Evolutionary conservation across 78 protist genomes (phyloP).

Genomic region (Fonticula alba): DNA sequence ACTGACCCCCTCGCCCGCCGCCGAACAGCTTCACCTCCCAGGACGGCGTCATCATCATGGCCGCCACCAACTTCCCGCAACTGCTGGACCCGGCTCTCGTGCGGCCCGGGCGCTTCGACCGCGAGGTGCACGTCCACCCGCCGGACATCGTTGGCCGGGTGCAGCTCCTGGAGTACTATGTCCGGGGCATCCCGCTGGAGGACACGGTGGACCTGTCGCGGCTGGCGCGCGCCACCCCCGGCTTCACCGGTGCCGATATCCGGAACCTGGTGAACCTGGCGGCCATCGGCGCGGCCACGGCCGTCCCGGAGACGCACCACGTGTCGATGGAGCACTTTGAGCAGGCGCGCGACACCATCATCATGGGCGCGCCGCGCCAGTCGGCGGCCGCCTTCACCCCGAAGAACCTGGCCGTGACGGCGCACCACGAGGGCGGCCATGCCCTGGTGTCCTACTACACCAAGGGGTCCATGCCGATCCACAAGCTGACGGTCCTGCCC

Average conservation of each 20-base stretch:
- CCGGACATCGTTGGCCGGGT: slow-evolving; percentile 56
- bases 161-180: slow-evolving; percentile 28
- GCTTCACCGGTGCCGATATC: slow-evolving; percentile 75
- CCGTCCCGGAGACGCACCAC: slow-evolving; percentile 2
- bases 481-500: slow-evolving; percentile 84
- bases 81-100: slow-evolving; percentile 64
- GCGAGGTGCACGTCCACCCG: slow-evolving; percentile 36
- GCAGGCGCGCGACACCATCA: slow-evolving; percentile 61
- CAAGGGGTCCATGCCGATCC: slow-evolving; percentile 49
- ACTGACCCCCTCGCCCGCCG: too few species aligned
- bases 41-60: slow-evolving; percentile 70
- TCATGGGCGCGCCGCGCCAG: slow-evolving; percentile 67
- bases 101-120: slow-evolving; percentile 83
- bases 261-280: slow-evolving; percentile 70
- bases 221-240: slow-evolving; percentile 56
- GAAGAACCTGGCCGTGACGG: too few species aligned
- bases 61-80: slow-evolving; percentile 80
- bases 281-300: slow-evolving; percentile 49
- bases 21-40: slow-evolving; percentile 3
- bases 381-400: slow-evolving; percentile 66
- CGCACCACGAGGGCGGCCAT: slow-evolving; percentile 94
- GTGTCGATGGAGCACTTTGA: slow-evolving; percentile 43
- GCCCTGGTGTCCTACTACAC: slow-evolving; percentile 70
- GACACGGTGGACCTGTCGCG: slow-evolving; percentile 18
- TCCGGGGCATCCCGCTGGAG: slow-evolving; percentile 1